A percentile compares a stretch with the other conserved stretches of the same genome.
phyloP scores from a whole-genome alignment of 192 early-diverging fungal genomes.

The Linnemannia schmuckeri region DNA sequence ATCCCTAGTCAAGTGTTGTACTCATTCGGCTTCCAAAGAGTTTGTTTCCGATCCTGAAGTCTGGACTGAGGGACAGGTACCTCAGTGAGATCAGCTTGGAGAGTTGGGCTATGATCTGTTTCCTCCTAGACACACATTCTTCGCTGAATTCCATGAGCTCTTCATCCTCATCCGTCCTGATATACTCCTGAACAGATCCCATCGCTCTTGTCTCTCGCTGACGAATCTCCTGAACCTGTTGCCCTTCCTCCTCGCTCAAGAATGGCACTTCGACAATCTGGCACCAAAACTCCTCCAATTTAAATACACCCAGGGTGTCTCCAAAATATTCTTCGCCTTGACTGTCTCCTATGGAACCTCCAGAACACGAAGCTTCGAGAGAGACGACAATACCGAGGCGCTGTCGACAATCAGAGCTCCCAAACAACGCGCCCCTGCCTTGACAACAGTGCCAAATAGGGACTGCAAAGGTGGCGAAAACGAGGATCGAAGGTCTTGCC shows the following conservation, averaged over 20 bases:
- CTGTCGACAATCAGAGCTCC: neutral
- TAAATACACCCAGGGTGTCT: neutral
- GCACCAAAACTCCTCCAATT: neutral
- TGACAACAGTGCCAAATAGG: too few species aligned
- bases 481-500: neutral
- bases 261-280: neutral
- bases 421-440: too few species aligned
- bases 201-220: neutral
- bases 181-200: neutral
- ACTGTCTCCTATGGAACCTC: neutral
- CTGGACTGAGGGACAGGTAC: neutral
- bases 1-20: too few species aligned
- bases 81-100: neutral
- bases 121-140: too few species aligned
- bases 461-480: too few species aligned
- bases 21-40: too few species aligned
- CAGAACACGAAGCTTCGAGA: neutral
- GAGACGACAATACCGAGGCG: neutral
- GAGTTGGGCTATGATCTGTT: neutral
- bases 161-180: neutral
- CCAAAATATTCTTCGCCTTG: neutral
- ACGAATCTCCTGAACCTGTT: neutral
- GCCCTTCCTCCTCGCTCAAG: neutral
- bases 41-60: too few species aligned
- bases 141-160: neutral